Evolutionary conservation across 208 protist species (phyloP).

Genomic region (Leishmania tropica): DNA sequence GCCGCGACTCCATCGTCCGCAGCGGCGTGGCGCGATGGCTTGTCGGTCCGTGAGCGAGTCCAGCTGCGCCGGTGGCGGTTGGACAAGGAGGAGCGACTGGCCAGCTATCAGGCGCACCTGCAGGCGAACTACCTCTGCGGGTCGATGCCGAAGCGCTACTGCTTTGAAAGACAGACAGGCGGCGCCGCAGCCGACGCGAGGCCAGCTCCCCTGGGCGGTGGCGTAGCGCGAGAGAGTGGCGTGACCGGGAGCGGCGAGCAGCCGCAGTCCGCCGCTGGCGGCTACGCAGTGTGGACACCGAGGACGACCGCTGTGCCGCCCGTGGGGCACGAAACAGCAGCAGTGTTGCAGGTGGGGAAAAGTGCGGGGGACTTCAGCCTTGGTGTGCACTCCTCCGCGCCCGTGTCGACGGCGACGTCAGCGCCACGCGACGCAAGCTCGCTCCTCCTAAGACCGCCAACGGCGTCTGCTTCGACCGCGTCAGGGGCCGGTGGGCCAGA

Average conservation of each 20-base stretch:
- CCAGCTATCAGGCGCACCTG: slow-evolving; percentile 34
- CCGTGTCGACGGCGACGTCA: background rate
- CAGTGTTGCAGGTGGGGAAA: background rate
- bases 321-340: background rate
- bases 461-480: background rate
- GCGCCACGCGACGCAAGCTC: background rate
- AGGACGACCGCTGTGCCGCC: background rate
- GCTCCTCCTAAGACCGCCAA: background rate
- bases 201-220: background rate
- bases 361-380: slow-evolving; percentile 8
- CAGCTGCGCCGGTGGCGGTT: slow-evolving; percentile 19
- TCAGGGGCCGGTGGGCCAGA: background rate
- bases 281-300: background rate
- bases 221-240: background rate
- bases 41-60: slow-evolving; percentile 1
- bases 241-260: background rate
- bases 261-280: background rate
- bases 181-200: background rate
- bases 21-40: background rate
- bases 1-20: background rate
- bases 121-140: slow-evolving; percentile 64
- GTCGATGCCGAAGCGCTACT: slow-evolving; percentile 39
- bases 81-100: slow-evolving; percentile 28
- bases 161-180: slow-evolving; percentile 28
- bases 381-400: background rate